Percentiles rank a stretch among this genome's conserved stretches.
These are phyloP conservation scores for Acacia melanoxylon DNA, from an alignment of 306 rosid genomes.

Conservation along the genomic window DNA sequence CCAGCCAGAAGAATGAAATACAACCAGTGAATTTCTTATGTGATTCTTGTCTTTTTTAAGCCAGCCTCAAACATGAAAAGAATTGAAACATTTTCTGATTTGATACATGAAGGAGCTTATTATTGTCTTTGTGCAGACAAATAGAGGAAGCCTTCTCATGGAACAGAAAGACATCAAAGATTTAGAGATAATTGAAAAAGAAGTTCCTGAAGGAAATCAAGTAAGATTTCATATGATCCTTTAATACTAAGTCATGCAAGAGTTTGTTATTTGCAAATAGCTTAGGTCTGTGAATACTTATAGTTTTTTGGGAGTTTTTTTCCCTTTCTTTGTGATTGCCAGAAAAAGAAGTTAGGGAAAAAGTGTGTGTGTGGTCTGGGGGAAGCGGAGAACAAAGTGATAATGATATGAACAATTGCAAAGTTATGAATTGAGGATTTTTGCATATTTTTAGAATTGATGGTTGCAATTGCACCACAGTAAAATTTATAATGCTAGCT, in stretches of 20 bases:
- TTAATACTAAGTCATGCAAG: background rate
- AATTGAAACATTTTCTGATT: background rate
- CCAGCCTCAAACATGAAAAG: background rate
- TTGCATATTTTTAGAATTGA: too few species aligned
- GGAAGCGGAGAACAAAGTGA: too few species aligned
- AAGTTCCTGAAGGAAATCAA: constrained; percentile 20
- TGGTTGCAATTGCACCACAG: too few species aligned
- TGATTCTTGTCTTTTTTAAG: background rate
- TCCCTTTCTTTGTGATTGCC: background rate
- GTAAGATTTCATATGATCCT: constrained; percentile 29
- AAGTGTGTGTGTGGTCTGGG: too few species aligned
- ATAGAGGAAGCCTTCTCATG: constrained; percentile 1
- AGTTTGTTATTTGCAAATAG: background rate
- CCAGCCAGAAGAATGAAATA: constrained; percentile 19
- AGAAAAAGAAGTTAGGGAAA: too few species aligned
- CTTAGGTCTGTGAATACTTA: background rate
- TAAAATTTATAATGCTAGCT: too few species aligned
- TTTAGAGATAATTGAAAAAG: constrained; percentile 32
- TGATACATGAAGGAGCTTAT: constrained; percentile 45
- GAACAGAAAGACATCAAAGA: constrained; percentile 26
- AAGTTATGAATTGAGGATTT: too few species aligned
- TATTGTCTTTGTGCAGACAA: constrained; percentile 28
- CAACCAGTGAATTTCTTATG: constrained; percentile 29
- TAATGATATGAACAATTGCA: too few species aligned
- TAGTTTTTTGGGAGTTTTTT: background rate